Conservation (phyloP, 2,329 filamentous ascomycete species). For the Coniochaeta hoffmannii region DNA sequence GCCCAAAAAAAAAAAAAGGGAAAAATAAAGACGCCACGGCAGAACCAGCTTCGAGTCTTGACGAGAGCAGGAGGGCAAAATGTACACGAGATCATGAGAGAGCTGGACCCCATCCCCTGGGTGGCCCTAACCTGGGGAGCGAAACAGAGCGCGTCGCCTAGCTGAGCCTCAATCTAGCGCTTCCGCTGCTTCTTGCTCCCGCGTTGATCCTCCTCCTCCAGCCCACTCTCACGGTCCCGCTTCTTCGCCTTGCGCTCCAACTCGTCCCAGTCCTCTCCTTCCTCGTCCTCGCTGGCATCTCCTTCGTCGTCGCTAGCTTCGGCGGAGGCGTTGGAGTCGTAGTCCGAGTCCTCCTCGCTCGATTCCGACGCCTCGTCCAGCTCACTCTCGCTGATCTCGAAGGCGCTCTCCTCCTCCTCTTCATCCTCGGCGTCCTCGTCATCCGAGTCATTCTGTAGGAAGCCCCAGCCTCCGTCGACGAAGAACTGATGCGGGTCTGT, state of each 20-base stretch:
- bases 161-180: slow-evolving; percentile 28
- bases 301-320: slow-evolving; percentile 76
- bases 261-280: slow-evolving; percentile 90
- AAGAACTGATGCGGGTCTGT: slow-evolving; percentile 94
- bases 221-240: slow-evolving; percentile 59
- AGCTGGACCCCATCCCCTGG: too few species aligned
- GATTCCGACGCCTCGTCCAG: slow-evolving; percentile 73
- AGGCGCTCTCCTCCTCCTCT: slow-evolving; percentile 85
- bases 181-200: slow-evolving; percentile 60
- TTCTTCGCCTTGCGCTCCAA: slow-evolving; percentile 86
- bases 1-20: too few species aligned
- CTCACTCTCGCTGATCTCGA: slow-evolving; percentile 84
- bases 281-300: slow-evolving; percentile 66
- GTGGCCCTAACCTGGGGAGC: too few species aligned
- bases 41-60: too few species aligned
- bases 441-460: slow-evolving; percentile 82
- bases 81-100: too few species aligned
- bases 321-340: slow-evolving; percentile 79
- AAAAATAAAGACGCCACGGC: too few species aligned
- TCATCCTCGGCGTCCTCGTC: slow-evolving; percentile 70
- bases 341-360: slow-evolving; percentile 81
- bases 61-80: too few species aligned
- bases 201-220: slow-evolving; percentile 68
- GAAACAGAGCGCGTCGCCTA: too few species aligned
- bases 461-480: slow-evolving; percentile 88